phyloP scores from a whole-genome alignment of 2,329 filamentous ascomycete species.

The Didymella pinodella region DNA sequence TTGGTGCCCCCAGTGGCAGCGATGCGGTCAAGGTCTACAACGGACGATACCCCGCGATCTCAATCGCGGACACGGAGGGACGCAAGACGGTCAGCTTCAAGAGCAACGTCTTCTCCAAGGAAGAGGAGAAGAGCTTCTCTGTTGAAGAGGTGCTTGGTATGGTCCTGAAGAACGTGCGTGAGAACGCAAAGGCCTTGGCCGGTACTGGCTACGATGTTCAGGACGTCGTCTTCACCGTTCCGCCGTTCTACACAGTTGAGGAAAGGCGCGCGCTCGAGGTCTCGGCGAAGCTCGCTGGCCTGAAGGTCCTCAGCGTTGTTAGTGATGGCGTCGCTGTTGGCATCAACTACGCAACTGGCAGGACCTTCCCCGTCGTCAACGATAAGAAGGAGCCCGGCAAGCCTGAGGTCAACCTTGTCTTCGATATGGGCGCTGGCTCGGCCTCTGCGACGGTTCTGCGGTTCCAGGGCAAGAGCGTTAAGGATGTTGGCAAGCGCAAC shows the following conservation, averaged over 20 bases:
- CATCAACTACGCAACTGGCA: slow-evolving; percentile 90
- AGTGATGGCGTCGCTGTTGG: slow-evolving; percentile 93
- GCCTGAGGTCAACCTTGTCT: slow-evolving; percentile 91
- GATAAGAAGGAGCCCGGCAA: slow-evolving; percentile 70
- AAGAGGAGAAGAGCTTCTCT: slow-evolving; percentile 69
- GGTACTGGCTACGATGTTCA: slow-evolving; percentile 76
- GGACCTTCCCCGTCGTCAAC: slow-evolving; percentile 84
- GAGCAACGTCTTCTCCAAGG: slow-evolving; percentile 73
- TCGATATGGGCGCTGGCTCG: slow-evolving; percentile 97
- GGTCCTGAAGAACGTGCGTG: slow-evolving; percentile 90
- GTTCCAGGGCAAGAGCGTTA: slow-evolving; percentile 88
- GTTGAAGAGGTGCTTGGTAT: slow-evolving; percentile 96
- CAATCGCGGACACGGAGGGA: slow-evolving; percentile 68
- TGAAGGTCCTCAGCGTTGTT: slow-evolving; percentile 84
- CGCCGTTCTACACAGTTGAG: slow-evolving; percentile 86
- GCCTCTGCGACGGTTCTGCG: slow-evolving; percentile 88
- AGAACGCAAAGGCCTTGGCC: slow-evolving; percentile 84
- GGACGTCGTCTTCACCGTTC: slow-evolving; percentile 87
- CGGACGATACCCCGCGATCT: slow-evolving; percentile 78
- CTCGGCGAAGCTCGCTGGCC: slow-evolving; percentile 85
- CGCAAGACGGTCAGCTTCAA: slow-evolving; percentile 76
- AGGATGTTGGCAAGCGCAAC: slow-evolving; percentile 91
- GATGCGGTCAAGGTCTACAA: slow-evolving; percentile 74
- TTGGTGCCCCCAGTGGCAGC: slow-evolving; percentile 72
- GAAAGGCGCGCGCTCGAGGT: slow-evolving; percentile 87